These are phyloP conservation scores for Schizosaccharomyces octosporus DNA, from an alignment of 805 yeast species.

Conservation along the genomic window DNA sequence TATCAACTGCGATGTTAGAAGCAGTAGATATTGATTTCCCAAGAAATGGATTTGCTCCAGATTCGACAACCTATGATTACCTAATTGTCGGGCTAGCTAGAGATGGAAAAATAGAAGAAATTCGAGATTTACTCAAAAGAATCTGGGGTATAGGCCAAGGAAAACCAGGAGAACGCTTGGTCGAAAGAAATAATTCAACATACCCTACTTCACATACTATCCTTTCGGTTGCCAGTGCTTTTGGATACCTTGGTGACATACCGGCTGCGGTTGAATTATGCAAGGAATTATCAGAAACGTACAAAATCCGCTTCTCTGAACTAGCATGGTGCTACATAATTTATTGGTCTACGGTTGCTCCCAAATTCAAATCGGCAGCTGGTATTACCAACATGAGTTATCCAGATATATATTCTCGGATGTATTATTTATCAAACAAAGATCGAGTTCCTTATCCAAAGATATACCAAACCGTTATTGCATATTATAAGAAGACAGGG, in stretches of 20 bases:
- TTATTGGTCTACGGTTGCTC: neutral
- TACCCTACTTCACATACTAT: neutral
- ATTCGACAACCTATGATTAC: neutral
- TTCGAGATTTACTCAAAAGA: neutral
- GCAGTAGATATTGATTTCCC: neutral
- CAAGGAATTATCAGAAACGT: neutral
- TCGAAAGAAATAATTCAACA: neutral
- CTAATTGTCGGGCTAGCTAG: neutral
- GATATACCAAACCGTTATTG: neutral
- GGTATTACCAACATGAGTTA: neutral
- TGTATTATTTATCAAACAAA: neutral
- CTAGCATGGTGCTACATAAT: neutral
- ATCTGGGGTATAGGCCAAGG: neutral
- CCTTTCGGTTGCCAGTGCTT: neutral
- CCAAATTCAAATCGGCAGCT: neutral
- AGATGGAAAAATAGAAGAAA: neutral
- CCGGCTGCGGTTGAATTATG: neutral
- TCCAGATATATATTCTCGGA: neutral
- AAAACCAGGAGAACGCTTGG: neutral
- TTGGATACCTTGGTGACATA: neutral
- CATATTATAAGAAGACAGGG: neutral
- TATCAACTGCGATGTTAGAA: neutral
- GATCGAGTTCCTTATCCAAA: neutral
- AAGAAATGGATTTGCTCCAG: neutral
- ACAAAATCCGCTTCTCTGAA: neutral